phyloP scores from a whole-genome alignment of 129 eudicot species.

The Helianthus tuberosus region DNA sequence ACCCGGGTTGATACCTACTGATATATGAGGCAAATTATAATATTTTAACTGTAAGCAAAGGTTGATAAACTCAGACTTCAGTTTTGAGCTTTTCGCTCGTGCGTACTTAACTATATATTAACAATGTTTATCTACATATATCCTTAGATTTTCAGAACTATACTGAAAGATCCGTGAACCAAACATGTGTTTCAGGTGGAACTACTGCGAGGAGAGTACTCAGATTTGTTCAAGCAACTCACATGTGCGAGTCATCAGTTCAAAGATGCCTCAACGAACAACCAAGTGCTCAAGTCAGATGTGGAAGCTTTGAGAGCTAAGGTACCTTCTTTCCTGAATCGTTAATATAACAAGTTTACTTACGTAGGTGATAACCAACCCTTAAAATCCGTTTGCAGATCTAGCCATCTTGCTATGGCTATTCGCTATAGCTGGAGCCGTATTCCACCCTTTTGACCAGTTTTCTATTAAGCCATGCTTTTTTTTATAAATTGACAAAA shows the following conservation, averaged over 20 bases:
- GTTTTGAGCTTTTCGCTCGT: too few relatives aligned
- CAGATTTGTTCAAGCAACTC: conserved; percentile 72
- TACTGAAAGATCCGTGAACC: not conserved
- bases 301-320: conserved; percentile 98
- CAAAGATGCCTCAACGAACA: conserved; percentile 80
- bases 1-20: too few relatives aligned
- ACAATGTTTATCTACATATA: not conserved
- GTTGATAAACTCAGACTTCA: too few relatives aligned
- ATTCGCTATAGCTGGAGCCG: too few relatives aligned
- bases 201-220: conserved; percentile 61
- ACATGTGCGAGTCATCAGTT: conserved; percentile 74
- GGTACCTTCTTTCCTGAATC: conserved; percentile 40
- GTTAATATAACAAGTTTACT: not conserved
- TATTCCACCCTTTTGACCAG: too few relatives aligned
- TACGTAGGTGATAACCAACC: too few relatives aligned
- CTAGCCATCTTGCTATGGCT: too few relatives aligned
- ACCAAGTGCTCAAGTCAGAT: conserved; percentile 86
- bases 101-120: not conserved
- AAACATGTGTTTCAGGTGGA: conserved; percentile 54
- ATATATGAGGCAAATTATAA: too few relatives aligned
- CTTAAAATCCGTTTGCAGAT: too few relatives aligned
- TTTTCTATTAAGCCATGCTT: too few relatives aligned
- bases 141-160: not conserved
- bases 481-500: too few relatives aligned
- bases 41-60: too few relatives aligned